phyloP scores from a whole-genome alignment of 306 rosid species.

The Lathyrus tuberosus region DNA sequence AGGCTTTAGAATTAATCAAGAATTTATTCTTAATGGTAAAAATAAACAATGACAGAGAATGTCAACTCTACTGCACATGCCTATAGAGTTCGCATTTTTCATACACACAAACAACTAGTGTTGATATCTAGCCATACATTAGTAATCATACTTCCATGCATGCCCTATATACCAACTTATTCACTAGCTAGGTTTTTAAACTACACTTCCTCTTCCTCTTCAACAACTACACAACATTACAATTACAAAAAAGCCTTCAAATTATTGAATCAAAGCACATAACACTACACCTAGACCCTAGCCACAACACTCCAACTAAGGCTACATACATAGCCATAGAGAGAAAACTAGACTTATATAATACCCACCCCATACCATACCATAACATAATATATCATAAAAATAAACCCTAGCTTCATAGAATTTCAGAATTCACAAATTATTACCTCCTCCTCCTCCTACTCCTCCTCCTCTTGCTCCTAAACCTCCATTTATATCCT shows the following conservation, averaged over 20 bases:
- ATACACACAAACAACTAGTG: slow-evolving; percentile 27
- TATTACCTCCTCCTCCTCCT: slow-evolving; percentile 46
- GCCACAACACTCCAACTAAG: slow-evolving; percentile 41
- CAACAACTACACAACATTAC: background rate
- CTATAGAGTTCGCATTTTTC: slow-evolving; percentile 41
- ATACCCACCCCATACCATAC: slow-evolving; percentile 18
- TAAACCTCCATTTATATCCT: slow-evolving; percentile 48
- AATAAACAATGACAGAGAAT: slow-evolving; percentile 58
- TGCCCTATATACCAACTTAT: slow-evolving; percentile 45
- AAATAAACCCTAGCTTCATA: slow-evolving; percentile 57
- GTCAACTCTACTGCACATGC: slow-evolving; percentile 61
- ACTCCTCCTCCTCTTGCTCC: slow-evolving; percentile 53
- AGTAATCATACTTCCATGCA: slow-evolving; percentile 30
- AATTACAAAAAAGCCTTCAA: slow-evolving; percentile 20
- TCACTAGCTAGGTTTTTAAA: slow-evolving; percentile 34
- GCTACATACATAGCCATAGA: slow-evolving; percentile 39
- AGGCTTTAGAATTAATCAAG: slow-evolving; percentile 54
- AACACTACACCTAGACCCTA: slow-evolving; percentile 45
- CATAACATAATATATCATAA: background rate
- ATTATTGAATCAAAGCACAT: slow-evolving; percentile 20
- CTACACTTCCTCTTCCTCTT: slow-evolving; percentile 26
- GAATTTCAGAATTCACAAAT: slow-evolving; percentile 42
- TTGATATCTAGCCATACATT: slow-evolving; percentile 45
- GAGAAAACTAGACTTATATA: slow-evolving; percentile 31
- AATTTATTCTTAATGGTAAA: slow-evolving; percentile 56